Percentiles rank a stretch among this genome's conserved stretches.
phyloP scores from a whole-genome alignment of 306 rosid species.

The Malus domestica region ASM211411v1 NC_041798.1:36770001-36770500 shows the following conservation, averaged over 20 bases:
- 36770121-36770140: too few species aligned
- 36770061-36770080: too few species aligned
- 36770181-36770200: too few species aligned
- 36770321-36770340: neutral
- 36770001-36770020: too few species aligned
- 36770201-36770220: too few species aligned
- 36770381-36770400: neutral
- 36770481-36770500: neutral
- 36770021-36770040: too few species aligned
- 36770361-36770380: slow-evolving; percentile 15
- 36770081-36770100: too few species aligned
- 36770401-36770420: neutral
- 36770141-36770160: too few species aligned
- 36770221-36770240: neutral
- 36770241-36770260: neutral
- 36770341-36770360: neutral
- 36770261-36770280: neutral
- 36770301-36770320: neutral
- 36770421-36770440: neutral
- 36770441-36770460: slow-evolving; percentile 10
- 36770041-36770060: too few species aligned
- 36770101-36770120: too few species aligned
- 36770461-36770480: slow-evolving; percentile 4
- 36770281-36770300: neutral
- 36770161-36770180: too few species aligned